Evolutionary conservation across 805 yeast species (phyloP), one percentile per base, ranked within the genome.

Genomic region (Ogataea polymorpha): DNA sequence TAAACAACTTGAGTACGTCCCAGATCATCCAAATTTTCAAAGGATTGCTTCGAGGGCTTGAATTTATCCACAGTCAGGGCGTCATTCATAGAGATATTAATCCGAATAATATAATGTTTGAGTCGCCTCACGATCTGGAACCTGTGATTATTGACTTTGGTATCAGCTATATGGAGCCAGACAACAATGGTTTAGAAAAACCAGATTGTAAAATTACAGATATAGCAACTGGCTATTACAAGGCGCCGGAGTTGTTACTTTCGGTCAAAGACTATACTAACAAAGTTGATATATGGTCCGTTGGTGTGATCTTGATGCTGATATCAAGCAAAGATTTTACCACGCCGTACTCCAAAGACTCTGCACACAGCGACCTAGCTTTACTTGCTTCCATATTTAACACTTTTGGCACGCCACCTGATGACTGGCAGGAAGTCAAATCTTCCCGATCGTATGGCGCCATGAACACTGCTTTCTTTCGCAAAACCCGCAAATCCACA

Each of bases 81-180:
- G 82, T 65, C 14, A 65, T 65, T 14, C 93, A 86, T 59, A 65
- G 95, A 51, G 95, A 86, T 62, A 78, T 86, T 50, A 86, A 86
- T 53, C 91, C 91, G 0, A 89, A 83, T 55, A 86, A 86, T 36
- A 56, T 65, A 32, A 50, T 65, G 57, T 59, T 64, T 38, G 20
- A 58, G 38, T 54, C 54, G 5, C 38, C 40, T n/a, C 52, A 54
- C 2, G 33, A 26, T 15, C 36, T 47, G n/a, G 35, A 45, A 5
- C 70, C 72, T 0, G 56, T 66, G 2, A 55, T 70, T n/a, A 65
- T 65, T 13, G 75, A 70, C 43, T 61, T 70, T 41, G 76, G 75
- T 0, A 68, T 67, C 17, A 56, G 66, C 14, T 71, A 56, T 49
- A 24, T 58, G 35, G 44, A 39, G 25, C 62, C 65, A 1, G 75